Evolutionary conservation across 1,139 yeast genomes (phyloP).

Genomic region (Yamadazyma buinensis): DNA sequence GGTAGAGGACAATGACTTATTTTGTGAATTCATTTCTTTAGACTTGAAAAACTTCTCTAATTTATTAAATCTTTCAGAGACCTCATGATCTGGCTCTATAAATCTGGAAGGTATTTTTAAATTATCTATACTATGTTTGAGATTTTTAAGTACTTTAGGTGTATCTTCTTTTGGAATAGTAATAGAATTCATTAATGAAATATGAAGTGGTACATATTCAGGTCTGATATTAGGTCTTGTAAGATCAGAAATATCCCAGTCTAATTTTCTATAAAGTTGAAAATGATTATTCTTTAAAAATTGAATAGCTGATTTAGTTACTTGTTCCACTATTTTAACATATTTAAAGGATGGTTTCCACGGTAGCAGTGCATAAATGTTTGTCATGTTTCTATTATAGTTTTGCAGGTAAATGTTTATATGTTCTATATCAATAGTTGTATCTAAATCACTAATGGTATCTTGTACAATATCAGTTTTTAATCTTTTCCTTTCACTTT

Average conservation of each 20-base stretch:
- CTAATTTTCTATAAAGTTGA: constrained; percentile 7
- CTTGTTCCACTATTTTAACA: constrained; percentile 2
- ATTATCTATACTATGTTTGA: neutral
- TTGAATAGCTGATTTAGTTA: constrained; percentile 5
- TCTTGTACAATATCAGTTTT: neutral
- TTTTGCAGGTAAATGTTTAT: constrained; percentile 12
- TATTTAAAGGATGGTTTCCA: constrained; percentile 11
- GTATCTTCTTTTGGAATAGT: neutral
- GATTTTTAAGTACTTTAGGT: neutral
- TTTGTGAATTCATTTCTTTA: too few relatives aligned
- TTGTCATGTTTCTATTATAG: constrained; percentile 9
- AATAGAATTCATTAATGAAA: constrained; percentile 5
- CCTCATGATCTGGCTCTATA: constrained; percentile 1
- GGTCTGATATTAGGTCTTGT: constrained; percentile 1
- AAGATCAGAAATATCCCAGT: constrained; percentile 7
- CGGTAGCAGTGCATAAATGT: constrained; percentile 9
- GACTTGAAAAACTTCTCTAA: constrained; percentile 2
- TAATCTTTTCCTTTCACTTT: too few relatives aligned
- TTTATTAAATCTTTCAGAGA: neutral
- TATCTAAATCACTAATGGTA: too few relatives aligned
- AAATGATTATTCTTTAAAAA: constrained; percentile 6
- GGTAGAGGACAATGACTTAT: too few relatives aligned
- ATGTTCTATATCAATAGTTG: constrained; percentile 1
- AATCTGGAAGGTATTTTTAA: neutral
- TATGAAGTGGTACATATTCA: constrained; percentile 6